Percentiles rank a stretch among this genome's conserved stretches.
Conservation (phyloP, 176 grass and related monocot genomes). For the Zea luxurians region DNA sequence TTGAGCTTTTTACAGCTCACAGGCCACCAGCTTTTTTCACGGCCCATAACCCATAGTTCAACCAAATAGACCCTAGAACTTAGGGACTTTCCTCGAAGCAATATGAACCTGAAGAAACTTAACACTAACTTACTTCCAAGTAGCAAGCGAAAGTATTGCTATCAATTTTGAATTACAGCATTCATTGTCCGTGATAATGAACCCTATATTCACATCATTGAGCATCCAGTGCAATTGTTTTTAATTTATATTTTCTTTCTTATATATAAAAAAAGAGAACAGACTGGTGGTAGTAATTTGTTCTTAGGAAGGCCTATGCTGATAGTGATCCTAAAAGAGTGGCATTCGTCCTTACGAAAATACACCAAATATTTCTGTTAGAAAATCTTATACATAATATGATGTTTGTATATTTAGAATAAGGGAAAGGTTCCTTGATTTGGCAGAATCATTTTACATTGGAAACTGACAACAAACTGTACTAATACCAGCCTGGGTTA, state of each 20-base stretch:
- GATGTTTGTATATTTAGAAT: constrained; percentile 4
- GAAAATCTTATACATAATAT: constrained; percentile 17
- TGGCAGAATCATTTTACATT: constrained; percentile 7
- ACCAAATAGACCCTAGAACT: background rate
- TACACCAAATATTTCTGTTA: background rate
- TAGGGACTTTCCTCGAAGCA: constrained; percentile 8
- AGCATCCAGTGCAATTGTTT: background rate
- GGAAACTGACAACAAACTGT: constrained; percentile 8
- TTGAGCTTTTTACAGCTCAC: too few species aligned
- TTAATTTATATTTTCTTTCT: background rate
- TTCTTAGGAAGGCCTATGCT: background rate
- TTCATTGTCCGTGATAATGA: background rate
- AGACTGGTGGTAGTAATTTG: background rate
- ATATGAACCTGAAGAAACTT: constrained; percentile 24
- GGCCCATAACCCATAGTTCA: background rate
- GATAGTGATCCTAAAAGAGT: constrained; percentile 3
- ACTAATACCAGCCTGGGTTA: background rate
- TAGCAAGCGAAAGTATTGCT: background rate
- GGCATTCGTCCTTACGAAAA: background rate
- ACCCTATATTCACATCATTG: background rate
- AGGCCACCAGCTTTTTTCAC: too few species aligned
- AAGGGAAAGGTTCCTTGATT: constrained; percentile 5
- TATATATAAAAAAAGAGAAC: background rate
- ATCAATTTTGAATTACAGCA: background rate
- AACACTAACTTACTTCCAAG: background rate